Conservation (phyloP, 2,329 filamentous ascomycete species). For the Aspergillus pseudoterreus region DNA sequence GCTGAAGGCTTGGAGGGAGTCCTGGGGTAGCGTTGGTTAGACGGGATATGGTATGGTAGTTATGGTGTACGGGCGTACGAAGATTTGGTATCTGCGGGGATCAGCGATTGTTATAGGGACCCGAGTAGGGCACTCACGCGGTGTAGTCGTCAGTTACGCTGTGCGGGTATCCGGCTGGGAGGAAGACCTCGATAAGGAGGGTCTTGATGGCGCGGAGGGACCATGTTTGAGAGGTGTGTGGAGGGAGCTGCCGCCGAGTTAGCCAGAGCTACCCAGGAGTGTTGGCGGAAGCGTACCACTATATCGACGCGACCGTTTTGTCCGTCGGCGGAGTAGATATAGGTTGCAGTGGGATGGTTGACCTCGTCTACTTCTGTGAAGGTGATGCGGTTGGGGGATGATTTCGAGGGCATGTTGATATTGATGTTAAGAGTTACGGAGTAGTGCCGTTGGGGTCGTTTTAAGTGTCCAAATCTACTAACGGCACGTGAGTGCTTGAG, state of each 20-base stretch:
- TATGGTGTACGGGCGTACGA: not conserved
- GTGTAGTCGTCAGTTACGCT: conserved; percentile 84
- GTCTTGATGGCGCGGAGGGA: conserved; percentile 26
- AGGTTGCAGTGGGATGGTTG: conserved; percentile 47
- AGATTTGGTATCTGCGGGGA: conserved; percentile 32
- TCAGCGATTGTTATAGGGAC: conserved; percentile 10
- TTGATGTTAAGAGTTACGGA: no score
- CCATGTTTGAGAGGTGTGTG: conserved; percentile 15
- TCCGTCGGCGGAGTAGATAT: conserved; percentile 39
- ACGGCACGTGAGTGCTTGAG: not conserved
- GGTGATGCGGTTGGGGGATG: conserved; percentile 13
- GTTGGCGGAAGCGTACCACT: conserved; percentile 22
- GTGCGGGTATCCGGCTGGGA: conserved; percentile 83
- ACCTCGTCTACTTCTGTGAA: conserved; percentile 47
- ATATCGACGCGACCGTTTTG: conserved; percentile 44
- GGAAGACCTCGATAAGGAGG: conserved; percentile 65
- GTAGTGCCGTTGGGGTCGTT: no score
- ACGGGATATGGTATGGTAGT: not conserved
- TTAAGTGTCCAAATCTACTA: no score
- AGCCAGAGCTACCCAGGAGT: no score
- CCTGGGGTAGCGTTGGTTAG: conserved; percentile 19
- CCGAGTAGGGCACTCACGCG: conserved; percentile 45
- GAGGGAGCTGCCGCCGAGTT: not conserved
- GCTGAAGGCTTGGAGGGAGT: conserved; percentile 41
- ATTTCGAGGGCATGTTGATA: conserved; percentile 12